Evolutionary conservation across 2,329 filamentous ascomycete genomes (phyloP), one percentile per base, ranked within the genome.

Genomic region (Pseudogymnoascus sp.): DNA sequence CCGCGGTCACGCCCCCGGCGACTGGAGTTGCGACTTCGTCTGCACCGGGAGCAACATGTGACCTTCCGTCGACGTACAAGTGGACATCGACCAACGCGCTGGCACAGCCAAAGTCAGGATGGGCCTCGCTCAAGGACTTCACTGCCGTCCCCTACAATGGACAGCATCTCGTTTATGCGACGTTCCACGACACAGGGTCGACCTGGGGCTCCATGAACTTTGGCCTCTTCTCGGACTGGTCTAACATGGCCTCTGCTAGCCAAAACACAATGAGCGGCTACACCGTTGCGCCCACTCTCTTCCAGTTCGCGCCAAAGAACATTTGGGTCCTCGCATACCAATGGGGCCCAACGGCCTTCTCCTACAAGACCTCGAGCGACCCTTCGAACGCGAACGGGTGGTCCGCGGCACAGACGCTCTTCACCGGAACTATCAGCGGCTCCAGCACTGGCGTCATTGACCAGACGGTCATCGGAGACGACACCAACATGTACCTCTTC

Each of bases 281-380:
- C 6, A 72, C 81, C 8, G 83, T 86, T 15, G 85, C 85, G 0
- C 85, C 85, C 0, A 84, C 83, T 0, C 73, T 88, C 58, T 86
- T 88, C 74, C 83, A 80, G 75, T 87, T 87, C 67, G 66, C 69
- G 3, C 85, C 85, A 0, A 87, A 86, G 74, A 76, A 74, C 65
- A 72, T 81, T 65, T 88, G 85, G 85, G 74, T 87, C 15, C 77
- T 87, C 0, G 81, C 83, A 13, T 81, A 86, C 68, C 84, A 88
- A 71, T 87, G 84, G 83, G 84, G 84, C 0, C 69, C 80, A 0
- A 80, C 78, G 0, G 67, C 83, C 0, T 88, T 87, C 74, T 79
- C 79, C 1, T 87, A 87, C 77, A 72, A 73, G 59, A 88, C 85
- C 1, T 82, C 83, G 0, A 80, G 64, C 58, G 78, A 87, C 67